Evolutionary conservation across 768 basidiomycete species (phyloP), one percentile per base, ranked within the genome.

Genomic region (Termitomyces sp.): DNA sequence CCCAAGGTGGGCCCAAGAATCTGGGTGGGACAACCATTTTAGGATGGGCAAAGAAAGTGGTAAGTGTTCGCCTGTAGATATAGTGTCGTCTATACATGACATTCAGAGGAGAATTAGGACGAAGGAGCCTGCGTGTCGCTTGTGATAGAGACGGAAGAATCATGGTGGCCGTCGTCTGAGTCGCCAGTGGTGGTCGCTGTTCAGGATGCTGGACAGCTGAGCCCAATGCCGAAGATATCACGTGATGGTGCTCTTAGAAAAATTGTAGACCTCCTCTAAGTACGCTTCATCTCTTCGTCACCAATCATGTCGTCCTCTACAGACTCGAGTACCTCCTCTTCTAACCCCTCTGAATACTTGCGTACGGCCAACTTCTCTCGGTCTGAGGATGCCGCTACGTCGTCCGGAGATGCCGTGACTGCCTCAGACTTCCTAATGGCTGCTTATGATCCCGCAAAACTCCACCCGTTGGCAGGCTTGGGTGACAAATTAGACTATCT

Each of bases 401-500:
- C 79, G 46, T 75, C 79, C 60, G 85, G 84, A 60, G 79, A 80
- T 72, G 82, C 86, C 57, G 85, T 90, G 60, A 92, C 92, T 56
- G 94, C 96, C 50, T 85, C 88, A 59, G 93, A 96, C 80, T 79
- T 98, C 67, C 89, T 98, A 67, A 81, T 87, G 77, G 87, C 88
- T 66, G 84, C 90, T 12, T 96, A 93, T 77, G 95, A 98, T 79
- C 92, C 96, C 57, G 84, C 93, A 55, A 89, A 87, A 77, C 82
- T 99, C 58, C 97, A 99, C 73, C 97, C 97, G 59, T 80, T 99
- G 69, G 96, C 97, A 49, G 88, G 89, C 58, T 80, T 98, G 63
- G 90, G 94, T 64, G 92, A 94, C 74, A 90, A 94, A 81, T 79
- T 99, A 67, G 97, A 99, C 77, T 98, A 97, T 78, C 80, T 99